These are phyloP conservation scores for Tuctoria greenei DNA, from an alignment of 176 grass and related monocot genomes.

Conservation along the genomic window DNA sequence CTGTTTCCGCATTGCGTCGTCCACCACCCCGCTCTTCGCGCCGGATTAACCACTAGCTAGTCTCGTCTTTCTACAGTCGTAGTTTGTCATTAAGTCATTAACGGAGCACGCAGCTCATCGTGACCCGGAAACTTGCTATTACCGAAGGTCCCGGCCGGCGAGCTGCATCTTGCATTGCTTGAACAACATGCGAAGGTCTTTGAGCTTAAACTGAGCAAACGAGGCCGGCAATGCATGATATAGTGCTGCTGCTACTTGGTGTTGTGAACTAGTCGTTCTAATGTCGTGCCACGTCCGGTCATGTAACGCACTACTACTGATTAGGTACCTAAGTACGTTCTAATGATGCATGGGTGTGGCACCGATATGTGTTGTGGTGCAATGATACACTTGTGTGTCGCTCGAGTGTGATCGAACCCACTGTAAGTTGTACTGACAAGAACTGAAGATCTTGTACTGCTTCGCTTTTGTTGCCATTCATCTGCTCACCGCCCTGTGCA, in stretches of 20 bases:
- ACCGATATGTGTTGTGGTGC: conserved; percentile 15
- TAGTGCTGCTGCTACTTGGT: background rate
- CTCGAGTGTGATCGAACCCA: conserved; percentile 16
- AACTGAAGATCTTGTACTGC: background rate
- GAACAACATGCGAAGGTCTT: background rate
- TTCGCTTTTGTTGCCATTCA: conserved; percentile 35
- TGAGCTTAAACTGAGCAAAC: background rate
- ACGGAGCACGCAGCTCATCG: conserved; percentile 8
- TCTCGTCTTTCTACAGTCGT: background rate
- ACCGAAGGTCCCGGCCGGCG: conserved; percentile 34
- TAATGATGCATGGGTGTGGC: conserved; percentile 40
- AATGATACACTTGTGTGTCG: background rate
- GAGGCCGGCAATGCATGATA: conserved; percentile 9
- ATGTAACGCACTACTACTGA: background rate
- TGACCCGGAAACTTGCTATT: conserved; percentile 30
- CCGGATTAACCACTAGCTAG: background rate
- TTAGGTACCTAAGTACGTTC: background rate
- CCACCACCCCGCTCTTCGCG: background rate
- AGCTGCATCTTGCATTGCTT: conserved; percentile 28
- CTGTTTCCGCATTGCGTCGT: background rate
- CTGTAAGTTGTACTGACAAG: background rate
- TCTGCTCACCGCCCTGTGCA: conserved; percentile 4
- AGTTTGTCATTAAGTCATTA: background rate
- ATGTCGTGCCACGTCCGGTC: background rate
- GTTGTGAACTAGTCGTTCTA: background rate